These are phyloP conservation scores for Quercus mongolica DNA, from an alignment of 306 rosid genomes.

Conservation along the genomic window DNA sequence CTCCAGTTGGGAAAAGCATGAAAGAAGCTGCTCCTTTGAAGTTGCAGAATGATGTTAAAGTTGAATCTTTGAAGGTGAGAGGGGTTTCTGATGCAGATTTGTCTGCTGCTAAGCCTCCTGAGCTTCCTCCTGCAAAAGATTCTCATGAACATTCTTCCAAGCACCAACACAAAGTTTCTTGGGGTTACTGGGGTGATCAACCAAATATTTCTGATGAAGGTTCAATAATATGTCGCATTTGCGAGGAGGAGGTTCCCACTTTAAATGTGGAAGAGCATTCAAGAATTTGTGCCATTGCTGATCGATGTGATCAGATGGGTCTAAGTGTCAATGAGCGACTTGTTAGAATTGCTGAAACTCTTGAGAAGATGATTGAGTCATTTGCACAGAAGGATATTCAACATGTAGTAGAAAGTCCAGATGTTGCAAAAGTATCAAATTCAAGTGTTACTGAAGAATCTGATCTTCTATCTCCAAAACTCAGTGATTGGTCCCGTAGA, in stretches of 20 bases:
- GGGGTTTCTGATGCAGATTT: conserved; percentile 49
- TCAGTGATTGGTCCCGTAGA: conserved; percentile 93
- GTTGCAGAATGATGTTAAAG: conserved; percentile 56
- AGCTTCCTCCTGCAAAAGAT: conserved; percentile 61
- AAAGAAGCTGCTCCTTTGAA: conserved; percentile 54
- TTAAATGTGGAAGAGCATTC: conserved; percentile 92
- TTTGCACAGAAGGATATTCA: conserved; percentile 76
- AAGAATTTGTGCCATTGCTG: conserved; percentile 90
- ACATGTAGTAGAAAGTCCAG: conserved; percentile 84
- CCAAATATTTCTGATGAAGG: conserved; percentile 58
- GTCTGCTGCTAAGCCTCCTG: conserved; percentile 58
- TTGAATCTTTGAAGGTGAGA: conserved; percentile 53
- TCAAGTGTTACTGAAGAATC: conserved; percentile 96
- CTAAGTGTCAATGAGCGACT: conserved; percentile 91
- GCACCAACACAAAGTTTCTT: conserved; percentile 82
- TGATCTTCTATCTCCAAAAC: conserved; percentile 83
- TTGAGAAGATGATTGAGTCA: conserved; percentile 81
- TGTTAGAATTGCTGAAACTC: conserved; percentile 71
- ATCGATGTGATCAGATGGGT: conserved; percentile 94
- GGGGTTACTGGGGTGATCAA: conserved; percentile 95
- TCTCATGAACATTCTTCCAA: conserved; percentile 71
- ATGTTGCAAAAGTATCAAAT: conserved; percentile 87
- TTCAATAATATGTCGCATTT: conserved; percentile 96
- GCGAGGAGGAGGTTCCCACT: conserved; percentile 98
- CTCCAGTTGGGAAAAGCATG: conserved; percentile 50